Evolutionary conservation across 2,329 filamentous ascomycete species (phyloP).

Genomic region (Aspergillus jensenii): DNA sequence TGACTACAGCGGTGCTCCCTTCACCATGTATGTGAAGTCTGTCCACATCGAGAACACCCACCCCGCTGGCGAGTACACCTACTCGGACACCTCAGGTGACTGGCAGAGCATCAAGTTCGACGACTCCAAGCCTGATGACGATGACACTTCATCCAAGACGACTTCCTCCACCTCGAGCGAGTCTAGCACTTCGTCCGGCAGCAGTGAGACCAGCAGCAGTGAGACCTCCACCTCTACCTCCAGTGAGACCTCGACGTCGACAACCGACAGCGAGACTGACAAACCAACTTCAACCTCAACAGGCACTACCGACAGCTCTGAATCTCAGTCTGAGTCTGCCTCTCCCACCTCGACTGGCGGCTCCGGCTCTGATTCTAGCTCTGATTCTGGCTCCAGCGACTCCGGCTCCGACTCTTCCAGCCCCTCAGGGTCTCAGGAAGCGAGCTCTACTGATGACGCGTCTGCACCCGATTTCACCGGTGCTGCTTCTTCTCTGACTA

Average conservation of each 20-base stretch:
- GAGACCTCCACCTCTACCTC: constrained; percentile 10
- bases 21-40: constrained; percentile 71
- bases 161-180: constrained; percentile 6
- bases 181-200: constrained; percentile 14
- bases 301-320: constrained; percentile 13
- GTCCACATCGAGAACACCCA: constrained; percentile 57
- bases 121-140: constrained; percentile 11
- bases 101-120: constrained; percentile 62
- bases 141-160: constrained; percentile 12
- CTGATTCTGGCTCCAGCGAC: constrained; percentile 6
- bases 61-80: constrained; percentile 47
- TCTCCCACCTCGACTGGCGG: constrained; percentile 15
- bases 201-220: constrained; percentile 13
- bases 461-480: constrained; percentile 18
- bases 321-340: constrained; percentile 12
- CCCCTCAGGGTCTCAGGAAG: constrained; percentile 11
- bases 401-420: constrained; percentile 16
- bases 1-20: constrained; percentile 66
- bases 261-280: neutral
- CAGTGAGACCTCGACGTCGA: neutral
- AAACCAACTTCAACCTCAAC: constrained; percentile 15
- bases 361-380: neutral
- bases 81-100: constrained; percentile 59
- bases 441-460: constrained; percentile 12
- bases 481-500: constrained; percentile 23